These are phyloP conservation scores for Nepenthes alata DNA, from an alignment of 179 eudicot genomes.

Conservation along the genomic window DNA sequence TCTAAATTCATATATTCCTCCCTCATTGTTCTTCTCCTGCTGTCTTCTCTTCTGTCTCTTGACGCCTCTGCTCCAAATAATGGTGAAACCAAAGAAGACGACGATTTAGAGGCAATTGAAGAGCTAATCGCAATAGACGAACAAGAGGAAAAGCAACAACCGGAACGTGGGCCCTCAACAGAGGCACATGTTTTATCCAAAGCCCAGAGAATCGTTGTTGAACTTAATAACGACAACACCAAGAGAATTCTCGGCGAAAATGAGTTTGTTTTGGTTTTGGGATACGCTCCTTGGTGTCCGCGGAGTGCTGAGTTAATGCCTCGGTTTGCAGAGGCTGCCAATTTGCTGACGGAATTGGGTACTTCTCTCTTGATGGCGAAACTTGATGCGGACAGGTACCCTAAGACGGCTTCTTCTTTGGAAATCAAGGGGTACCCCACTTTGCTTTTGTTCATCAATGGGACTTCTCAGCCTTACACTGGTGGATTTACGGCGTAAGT, in stretches of 20 bases:
- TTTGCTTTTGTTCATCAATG: conserved; percentile 64
- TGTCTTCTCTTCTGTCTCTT: conserved; percentile 14
- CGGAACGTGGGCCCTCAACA: conserved; percentile 18
- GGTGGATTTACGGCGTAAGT: conserved; percentile 85
- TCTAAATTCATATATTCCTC: conserved; percentile 26
- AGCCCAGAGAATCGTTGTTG: conserved; percentile 66
- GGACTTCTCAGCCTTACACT: conserved; percentile 58
- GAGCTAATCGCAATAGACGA: conserved; percentile 67
- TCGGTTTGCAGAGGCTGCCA: conserved; percentile 81
- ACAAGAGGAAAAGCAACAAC: conserved; percentile 19
- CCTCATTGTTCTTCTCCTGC: conserved; percentile 19
- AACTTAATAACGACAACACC: conserved; percentile 52
- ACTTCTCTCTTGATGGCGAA: conserved; percentile 54
- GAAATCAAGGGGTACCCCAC: conserved; percentile 82
- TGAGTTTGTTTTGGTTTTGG: conserved; percentile 60
- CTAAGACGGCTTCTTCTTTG: conserved; percentile 53
- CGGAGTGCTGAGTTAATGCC: conserved; percentile 97
- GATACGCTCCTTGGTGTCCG: conserved; percentile 85
- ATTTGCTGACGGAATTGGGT: conserved; percentile 37
- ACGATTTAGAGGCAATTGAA: conserved; percentile 43
- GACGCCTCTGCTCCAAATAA: conserved; percentile 9
- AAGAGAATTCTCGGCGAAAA: conserved; percentile 35
- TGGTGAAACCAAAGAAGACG: conserved; percentile 11
- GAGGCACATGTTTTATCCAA: conserved; percentile 48
- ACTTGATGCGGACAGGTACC: conserved; percentile 64